Base-by-base conservation (phyloP, 768 basidiomycete genomes). In the Lanmaoa pseudosensibilis region DNA sequence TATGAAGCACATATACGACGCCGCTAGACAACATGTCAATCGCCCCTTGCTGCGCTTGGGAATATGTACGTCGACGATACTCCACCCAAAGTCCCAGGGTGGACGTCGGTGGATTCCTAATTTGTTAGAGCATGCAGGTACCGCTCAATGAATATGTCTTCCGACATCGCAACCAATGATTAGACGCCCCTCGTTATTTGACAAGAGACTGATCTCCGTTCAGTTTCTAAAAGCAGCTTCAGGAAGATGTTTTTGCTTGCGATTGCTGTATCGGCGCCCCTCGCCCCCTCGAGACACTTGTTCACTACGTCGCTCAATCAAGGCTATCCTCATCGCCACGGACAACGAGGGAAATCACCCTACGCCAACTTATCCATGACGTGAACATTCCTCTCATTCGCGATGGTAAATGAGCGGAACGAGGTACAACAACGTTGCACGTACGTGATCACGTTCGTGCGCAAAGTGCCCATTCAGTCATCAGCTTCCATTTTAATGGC, bases 331-430 rank as follows among this genome's bases (percentile, higher is more conserved):
- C 27, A 27, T 27, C 27, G 27, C 27, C 27, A 59, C 57, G 7
- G 27, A 52, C 63, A 33, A 51, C 36, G 46, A 57, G 36, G 67
- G 65, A 58, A 67, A 51, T 12, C 18, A 18, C 19, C 43, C 49
- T 10, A 53, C 65, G 62, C 62, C 67, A 44, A 67, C 62, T 64
- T 69, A 67, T 67, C 59, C 52, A 32, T 68, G 46, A 46, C 66
- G 65, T 69, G 52, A 69, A 47, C 27, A 5, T 2, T 18, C 4
- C 33, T 41, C 19, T 48, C 25, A 40, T 45, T 46, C 40, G n/a
- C 37, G 23, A 33, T 12, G 38, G 34, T 37, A 55, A 38, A n/a
- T 30, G 30, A 39, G 41, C 37, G 4, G 49, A 68, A 52, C n/a
- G 48, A 34, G 48, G 40, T 18, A 37, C 46, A 37, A 33, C 39